Evolutionary conservation across 345 rosid species (phyloP).

Genomic region (Luvunga scandens): DNA sequence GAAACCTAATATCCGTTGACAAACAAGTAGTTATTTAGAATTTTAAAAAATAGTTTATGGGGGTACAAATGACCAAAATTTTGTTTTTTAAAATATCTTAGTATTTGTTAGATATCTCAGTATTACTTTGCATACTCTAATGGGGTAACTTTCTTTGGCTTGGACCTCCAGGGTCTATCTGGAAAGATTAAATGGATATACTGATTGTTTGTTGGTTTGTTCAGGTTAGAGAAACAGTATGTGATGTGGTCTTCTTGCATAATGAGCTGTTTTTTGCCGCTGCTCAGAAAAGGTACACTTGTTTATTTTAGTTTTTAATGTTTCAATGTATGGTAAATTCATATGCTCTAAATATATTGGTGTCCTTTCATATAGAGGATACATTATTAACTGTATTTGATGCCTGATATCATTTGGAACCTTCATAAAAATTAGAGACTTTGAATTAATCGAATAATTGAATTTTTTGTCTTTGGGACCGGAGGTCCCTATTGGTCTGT

Average conservation of each 20-base stretch:
- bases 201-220: no score
- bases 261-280: conserved; percentile 83
- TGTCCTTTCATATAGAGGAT: no score
- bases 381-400: no score
- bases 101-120: not conserved
- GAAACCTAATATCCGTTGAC: no score
- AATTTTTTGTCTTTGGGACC: no score
- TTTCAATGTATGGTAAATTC: no score
- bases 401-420: no score
- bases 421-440: no score
- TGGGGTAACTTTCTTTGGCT: not conserved
- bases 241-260: conserved; percentile 82
- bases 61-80: not conserved
- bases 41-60: not conserved
- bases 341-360: not conserved
- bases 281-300: conserved; percentile 86
- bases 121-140: not conserved
- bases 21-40: not conserved
- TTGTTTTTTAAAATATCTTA: not conserved
- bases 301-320: not conserved
- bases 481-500: no score
- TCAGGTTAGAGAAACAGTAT: conserved; percentile 88
- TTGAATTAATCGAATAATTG: no score
- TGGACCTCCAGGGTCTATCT: not conserved
- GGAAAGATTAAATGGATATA: not conserved